Base-by-base conservation (phyloP, 2,329 filamentous ascomycete genomes). In the Pestalotiopsis sp. region DNA sequence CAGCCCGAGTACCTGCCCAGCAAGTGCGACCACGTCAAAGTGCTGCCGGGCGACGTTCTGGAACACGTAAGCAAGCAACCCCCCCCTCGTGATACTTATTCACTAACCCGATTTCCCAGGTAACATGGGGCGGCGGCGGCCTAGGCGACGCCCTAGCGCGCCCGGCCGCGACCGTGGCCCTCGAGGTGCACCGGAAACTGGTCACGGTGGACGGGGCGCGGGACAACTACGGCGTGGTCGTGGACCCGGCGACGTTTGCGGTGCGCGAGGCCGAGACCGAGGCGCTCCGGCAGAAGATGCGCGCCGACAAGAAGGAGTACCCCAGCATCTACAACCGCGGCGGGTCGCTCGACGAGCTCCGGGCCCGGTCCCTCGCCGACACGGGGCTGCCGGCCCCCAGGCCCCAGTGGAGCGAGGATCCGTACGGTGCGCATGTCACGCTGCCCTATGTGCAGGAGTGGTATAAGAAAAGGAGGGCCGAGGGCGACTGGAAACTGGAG, bases 101-200 rank as follows among this genome's bases (percentile, higher is more conserved):
- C 31, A 1, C 31, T 36, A 3, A 36, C 31, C 31, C 31, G 31
- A 36, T 36, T 23, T 36, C 31, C 0, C 2, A 36, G 31, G 2
- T 36, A 38, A 86, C 84, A 4, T 85, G 83, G 83, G 83, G 83
- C 60, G 84, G 82, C 36, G 84, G 83, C 25, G 83, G 84, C 2
- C 78, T 85, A 13, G 84, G 83, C 39, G 83, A 85, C 72, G 80
- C 83, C 0, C 75, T 85, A 5, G 81, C 79, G 0, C 78, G 84
- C 0, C 81, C 84, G 0, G 76, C 81, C 0, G 75, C 79, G 31
- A 80, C 79, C 56, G 84, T 86, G 11, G 82, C 83, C 1, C 73
- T 80, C 11, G 84, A 86, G 72, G 82, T 84, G 1, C 81, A 81
- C 64, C 80, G 81, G 39, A 79, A 79, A 52, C 78, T 85, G 23